Conservation (phyloP, 2,329 filamentous ascomycete species). For the Blastomyces emzantsi region DNA sequence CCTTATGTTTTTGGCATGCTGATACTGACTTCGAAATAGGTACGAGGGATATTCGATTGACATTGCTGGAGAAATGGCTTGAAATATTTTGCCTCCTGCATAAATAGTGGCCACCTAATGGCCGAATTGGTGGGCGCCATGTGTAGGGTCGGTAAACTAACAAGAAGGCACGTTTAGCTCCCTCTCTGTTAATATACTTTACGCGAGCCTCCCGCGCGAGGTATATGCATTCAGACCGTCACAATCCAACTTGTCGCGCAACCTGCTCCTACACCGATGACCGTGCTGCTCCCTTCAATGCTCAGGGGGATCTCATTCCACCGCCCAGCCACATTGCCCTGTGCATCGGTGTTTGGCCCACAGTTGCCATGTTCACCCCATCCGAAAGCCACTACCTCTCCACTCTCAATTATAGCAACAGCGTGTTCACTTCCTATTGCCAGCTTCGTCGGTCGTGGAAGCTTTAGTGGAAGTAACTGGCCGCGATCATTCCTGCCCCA, state of each 20-base stretch:
- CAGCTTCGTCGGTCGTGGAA: constrained; percentile 48
- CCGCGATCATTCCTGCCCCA: constrained; percentile 86
- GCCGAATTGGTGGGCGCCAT: background rate
- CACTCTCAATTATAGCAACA: constrained; percentile 58
- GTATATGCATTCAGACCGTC: background rate
- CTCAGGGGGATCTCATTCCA: constrained; percentile 59
- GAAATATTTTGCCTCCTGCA: background rate
- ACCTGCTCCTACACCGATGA: constrained; percentile 64
- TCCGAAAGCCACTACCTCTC: constrained; percentile 73
- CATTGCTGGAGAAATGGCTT: background rate
- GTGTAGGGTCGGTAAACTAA: background rate
- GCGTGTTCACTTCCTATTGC: constrained; percentile 84
- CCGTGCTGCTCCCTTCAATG: constrained; percentile 42
- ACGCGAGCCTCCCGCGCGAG: background rate
- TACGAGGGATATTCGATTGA: constrained; percentile 38
- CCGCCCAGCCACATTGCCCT: constrained; percentile 58
- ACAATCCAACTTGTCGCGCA: constrained; percentile 81
- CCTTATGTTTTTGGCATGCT: background rate
- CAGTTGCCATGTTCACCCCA: constrained; percentile 99
- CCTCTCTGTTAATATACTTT: background rate
- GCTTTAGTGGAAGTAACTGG: constrained; percentile 57
- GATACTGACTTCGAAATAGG: constrained; percentile 12
- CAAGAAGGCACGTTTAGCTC: background rate
- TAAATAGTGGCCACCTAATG: background rate
- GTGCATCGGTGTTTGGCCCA: constrained; percentile 54